Percentiles rank a stretch among this genome's conserved stretches.
These are phyloP conservation scores for Cystobasidium slooffiae DNA, from an alignment of 1,284 basidiomycete species.

Conservation along the genomic window DNA sequence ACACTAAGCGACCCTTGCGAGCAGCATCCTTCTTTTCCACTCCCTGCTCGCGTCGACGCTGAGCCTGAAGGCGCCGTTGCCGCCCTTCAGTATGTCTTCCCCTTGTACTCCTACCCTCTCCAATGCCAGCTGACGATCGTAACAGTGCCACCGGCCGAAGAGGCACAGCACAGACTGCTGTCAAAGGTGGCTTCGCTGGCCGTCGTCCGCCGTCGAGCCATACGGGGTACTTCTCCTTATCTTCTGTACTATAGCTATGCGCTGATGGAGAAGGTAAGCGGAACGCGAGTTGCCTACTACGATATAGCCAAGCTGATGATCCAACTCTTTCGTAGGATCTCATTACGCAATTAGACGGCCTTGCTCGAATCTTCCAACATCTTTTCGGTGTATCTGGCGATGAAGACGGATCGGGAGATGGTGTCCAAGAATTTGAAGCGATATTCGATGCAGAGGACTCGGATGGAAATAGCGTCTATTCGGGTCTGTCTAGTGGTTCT, in stretches of 20 bases:
- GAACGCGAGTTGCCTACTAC: background rate
- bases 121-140: background rate
- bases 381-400: slow-evolving; percentile 73
- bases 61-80: slow-evolving; percentile 83
- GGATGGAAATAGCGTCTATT: background rate
- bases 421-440: slow-evolving; percentile 47
- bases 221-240: slow-evolving; percentile 70
- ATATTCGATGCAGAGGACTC: slow-evolving; percentile 41
- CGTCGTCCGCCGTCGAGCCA: slow-evolving; percentile 69
- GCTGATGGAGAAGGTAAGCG: slow-evolving; percentile 71
- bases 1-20: slow-evolving; percentile 61
- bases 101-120: background rate
- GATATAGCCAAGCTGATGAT: slow-evolving; percentile 30
- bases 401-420: slow-evolving; percentile 32
- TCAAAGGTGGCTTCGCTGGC: slow-evolving; percentile 80
- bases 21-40: slow-evolving; percentile 90
- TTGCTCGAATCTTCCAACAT: slow-evolving; percentile 77
- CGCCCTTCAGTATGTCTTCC: slow-evolving; percentile 69
- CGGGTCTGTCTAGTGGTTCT: background rate
- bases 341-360: slow-evolving; percentile 77
- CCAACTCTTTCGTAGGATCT: slow-evolving; percentile 65
- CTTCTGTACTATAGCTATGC: slow-evolving; percentile 93
- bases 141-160: slow-evolving; percentile 79
- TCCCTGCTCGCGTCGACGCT: slow-evolving; percentile 85
- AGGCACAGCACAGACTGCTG: slow-evolving; percentile 78